Conservation (phyloP, 805 yeast species). For the Hagleromyces aurorensis region DNA sequence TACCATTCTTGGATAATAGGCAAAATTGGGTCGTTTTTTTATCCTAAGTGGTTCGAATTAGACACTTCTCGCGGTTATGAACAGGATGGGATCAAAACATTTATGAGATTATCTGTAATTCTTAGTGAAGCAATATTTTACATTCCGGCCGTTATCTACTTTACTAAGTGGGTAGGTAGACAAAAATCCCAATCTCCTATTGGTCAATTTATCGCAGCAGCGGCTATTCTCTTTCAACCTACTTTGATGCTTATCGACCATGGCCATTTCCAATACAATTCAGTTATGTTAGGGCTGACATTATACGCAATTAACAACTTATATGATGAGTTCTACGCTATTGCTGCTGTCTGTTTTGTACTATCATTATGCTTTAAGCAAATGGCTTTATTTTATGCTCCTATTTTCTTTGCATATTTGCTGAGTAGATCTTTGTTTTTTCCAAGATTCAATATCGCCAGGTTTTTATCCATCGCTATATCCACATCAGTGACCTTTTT, state of each 20-base stretch:
- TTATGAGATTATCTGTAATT: conserved; percentile 75
- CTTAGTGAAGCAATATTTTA: conserved; percentile 66
- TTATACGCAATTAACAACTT: conserved; percentile 60
- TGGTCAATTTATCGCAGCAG: conserved; percentile 68
- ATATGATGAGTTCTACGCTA: conserved; percentile 50
- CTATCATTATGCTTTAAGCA: conserved; percentile 80
- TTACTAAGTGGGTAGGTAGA: conserved; percentile 64
- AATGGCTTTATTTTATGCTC: conserved; percentile 91
- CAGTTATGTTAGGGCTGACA: conserved; percentile 87
- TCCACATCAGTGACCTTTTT: conserved; percentile 51
- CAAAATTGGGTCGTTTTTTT: conserved; percentile 53
- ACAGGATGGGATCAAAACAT: conserved; percentile 54
- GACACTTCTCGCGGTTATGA: conserved; percentile 73
- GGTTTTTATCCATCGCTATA: conserved; percentile 55
- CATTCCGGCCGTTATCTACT: conserved; percentile 72
- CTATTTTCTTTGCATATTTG: conserved; percentile 75
- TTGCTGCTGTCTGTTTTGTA: conserved; percentile 73
- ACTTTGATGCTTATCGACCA: conserved; percentile 79
- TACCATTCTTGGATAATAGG: conserved; percentile 84
- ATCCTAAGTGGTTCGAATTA: conserved; percentile 69
- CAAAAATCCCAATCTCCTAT: conserved; percentile 50
- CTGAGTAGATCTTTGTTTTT: conserved; percentile 42
- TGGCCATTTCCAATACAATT: conserved; percentile 94
- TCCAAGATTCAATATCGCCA: conserved; percentile 42
- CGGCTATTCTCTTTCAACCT: conserved; percentile 81